Base-by-base conservation (phyloP, 148 eudicot species). In the Rhododendron williamsianum region DNA sequence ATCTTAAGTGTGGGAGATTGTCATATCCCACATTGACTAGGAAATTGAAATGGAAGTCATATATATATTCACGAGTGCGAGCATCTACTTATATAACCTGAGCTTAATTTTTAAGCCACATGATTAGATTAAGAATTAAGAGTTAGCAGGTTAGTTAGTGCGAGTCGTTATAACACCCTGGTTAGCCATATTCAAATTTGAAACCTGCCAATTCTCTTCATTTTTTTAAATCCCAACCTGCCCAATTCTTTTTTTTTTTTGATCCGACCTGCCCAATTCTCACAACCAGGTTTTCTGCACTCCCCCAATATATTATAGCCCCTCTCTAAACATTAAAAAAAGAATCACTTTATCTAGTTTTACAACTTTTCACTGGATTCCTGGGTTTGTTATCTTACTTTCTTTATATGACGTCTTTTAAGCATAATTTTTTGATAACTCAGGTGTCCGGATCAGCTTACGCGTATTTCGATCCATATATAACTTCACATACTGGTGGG, bases 201-300 rank as follows among this genome's bases (percentile, higher is more conserved):
- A 9, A 46, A 46, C 49, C 49, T 46, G 49, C 49, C 49, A 7
- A 46, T 7, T 41, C 49, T 46, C 49, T 46, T 46, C 10, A 0
- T 46, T 9, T 46, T 46, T 46, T 46, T 9, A 1, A 46, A 46
- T 46, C 49, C 11, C 38, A 85, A 69, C 60, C 58, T 56, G 27
- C 79, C 63, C 87, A 82, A 43, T 82, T 86, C 87, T 86, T 27
- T 27, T 27, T 27, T 9, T 46, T 46, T 46, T 46, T 9, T 9
- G 9, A 46, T 46, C 49, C 11, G 80, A 69, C 60, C 58, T 56
- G 27, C 79, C 63, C 87, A 82, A 43, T 82, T 86, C 87, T 86
- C 81, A 46, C 49, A 46, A 76, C 87, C 85, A 54, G 84, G 81
- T 86, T 86, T 86, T 86, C 80, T 82, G 87, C 82, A 60, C n/a